Base-by-base conservation (phyloP, 176 grass and related monocot genomes). In the Cenchrus americanus region DNA sequence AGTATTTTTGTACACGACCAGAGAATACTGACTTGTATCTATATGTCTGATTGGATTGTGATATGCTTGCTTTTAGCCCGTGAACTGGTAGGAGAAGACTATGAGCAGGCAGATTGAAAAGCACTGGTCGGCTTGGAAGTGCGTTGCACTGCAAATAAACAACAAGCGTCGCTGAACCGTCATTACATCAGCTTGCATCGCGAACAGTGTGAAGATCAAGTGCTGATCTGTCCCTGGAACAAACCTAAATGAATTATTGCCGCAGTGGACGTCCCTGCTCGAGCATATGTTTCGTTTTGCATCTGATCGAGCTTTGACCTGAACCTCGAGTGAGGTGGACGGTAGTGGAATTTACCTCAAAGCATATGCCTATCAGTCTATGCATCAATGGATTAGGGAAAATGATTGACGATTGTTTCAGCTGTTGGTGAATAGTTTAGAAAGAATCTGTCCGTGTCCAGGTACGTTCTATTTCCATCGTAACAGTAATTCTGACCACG, bases 1-100 rank as follows among this genome's bases (percentile, higher is more conserved):
- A 21, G 50, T 79, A 47, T 60, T 75, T 70, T 9, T 64, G 46
- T 72, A 82, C 23, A 41, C 18, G 19, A 55, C 57, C 65, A 27
- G 62, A 86, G 57, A 72, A 90, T 64, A 66, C 73, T 82, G 73
- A 66, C 51, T 86, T 78, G 83, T 86, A 61, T 19, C n/a, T 76
- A 71, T 59, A 12, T 44, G 66, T 24, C n/a, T 42, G 66, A 71
- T 65, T 47, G 22, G 79, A 86, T 42, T 42, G 79, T 2, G 79
- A 79, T 48, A 79, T 73, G 73, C 47, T 49, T 49, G 10, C 19
- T 69, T 15, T 21, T 0, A 86, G 58, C 24, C 65, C 83, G 78
- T 86, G 83, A 86, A 78, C 14, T 48, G 58, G 41, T 47, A 66
- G 34, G 43, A 80, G 42, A 60, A 67, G 68, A 6, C 58, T 49